Evolutionary conservation across 345 rosid genomes (phyloP).

Genomic region (Gossypium ekmanianum): DNA sequence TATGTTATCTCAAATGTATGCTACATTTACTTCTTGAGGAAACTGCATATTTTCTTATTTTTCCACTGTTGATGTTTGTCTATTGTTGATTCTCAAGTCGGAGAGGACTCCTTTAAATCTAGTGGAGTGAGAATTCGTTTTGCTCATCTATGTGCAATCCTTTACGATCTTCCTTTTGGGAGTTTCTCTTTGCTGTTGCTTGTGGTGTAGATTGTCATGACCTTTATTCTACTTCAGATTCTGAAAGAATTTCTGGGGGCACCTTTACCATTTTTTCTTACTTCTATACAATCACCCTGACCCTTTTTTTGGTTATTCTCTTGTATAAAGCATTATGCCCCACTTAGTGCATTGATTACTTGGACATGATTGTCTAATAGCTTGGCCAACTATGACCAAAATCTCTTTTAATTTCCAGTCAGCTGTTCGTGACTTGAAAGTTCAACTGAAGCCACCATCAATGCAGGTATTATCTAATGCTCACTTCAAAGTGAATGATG

Average conservation of each 20-base stretch:
- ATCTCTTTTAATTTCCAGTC: slow-evolving; percentile 46
- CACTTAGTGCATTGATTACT: background rate
- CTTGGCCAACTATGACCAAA: slow-evolving; percentile 1
- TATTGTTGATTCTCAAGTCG: background rate
- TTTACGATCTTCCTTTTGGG: background rate
- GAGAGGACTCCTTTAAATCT: background rate
- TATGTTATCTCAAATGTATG: background rate
- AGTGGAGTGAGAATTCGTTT: background rate
- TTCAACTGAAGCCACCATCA: slow-evolving; percentile 92
- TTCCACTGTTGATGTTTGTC: background rate
- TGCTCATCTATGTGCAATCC: background rate
- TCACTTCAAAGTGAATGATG: background rate
- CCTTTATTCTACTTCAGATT: background rate
- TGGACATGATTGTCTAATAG: slow-evolving; percentile 3
- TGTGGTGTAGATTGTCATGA: background rate
- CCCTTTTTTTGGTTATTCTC: background rate
- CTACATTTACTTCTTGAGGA: background rate
- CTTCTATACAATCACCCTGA: background rate
- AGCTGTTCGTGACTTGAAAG: slow-evolving; percentile 87
- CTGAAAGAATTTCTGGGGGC: background rate
- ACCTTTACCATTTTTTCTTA: background rate
- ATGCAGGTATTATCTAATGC: slow-evolving; percentile 66
- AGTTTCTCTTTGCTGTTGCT: background rate
- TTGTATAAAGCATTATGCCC: background rate
- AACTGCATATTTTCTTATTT: background rate